Conservation (phyloP, 2,329 filamentous ascomycete species). For the Hymenoscyphus occultus region DNA sequence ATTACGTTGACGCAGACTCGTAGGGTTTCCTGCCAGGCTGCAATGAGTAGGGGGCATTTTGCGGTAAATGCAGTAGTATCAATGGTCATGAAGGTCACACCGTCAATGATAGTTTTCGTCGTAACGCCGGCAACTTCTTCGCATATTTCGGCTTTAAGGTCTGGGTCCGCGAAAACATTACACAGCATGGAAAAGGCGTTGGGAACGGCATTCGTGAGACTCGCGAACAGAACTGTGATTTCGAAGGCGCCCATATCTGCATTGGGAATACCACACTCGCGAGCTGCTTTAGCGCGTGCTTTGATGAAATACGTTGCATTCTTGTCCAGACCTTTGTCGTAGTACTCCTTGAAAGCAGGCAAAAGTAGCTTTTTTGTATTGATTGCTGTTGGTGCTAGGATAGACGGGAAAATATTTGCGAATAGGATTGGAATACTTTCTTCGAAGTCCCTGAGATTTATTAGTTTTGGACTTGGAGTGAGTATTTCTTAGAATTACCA, state of each 20-base stretch:
- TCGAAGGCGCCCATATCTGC: conserved; percentile 38
- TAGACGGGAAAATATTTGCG: conserved; percentile 33
- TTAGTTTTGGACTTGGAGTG: not conserved
- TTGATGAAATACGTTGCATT: conserved; percentile 31
- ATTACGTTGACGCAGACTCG: conserved; percentile 41
- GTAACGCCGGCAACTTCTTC: conserved; percentile 34
- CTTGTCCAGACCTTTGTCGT: conserved; percentile 32
- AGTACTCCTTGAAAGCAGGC: conserved; percentile 34
- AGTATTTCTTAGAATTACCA: conserved; percentile 28
- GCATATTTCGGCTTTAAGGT: conserved; percentile 33
- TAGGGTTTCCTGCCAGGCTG: conserved; percentile 45
- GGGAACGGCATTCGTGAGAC: conserved; percentile 41
- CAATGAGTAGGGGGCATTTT: conserved; percentile 43
- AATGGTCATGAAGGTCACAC: conserved; percentile 29
- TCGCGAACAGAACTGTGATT: conserved; percentile 34
- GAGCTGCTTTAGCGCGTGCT: conserved; percentile 31
- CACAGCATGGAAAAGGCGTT: conserved; percentile 41
- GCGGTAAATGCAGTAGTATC: conserved; percentile 36
- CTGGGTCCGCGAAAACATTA: conserved; percentile 35
- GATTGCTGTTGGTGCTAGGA: conserved; percentile 37
- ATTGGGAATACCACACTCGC: conserved; percentile 33
- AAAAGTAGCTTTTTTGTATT: conserved; percentile 39
- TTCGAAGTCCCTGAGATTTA: conserved; percentile 30
- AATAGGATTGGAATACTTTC: conserved; percentile 30
- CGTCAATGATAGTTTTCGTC: conserved; percentile 18